phyloP scores from a whole-genome alignment of 805 yeast genomes.

The Metschnikowia orientalis region DNA sequence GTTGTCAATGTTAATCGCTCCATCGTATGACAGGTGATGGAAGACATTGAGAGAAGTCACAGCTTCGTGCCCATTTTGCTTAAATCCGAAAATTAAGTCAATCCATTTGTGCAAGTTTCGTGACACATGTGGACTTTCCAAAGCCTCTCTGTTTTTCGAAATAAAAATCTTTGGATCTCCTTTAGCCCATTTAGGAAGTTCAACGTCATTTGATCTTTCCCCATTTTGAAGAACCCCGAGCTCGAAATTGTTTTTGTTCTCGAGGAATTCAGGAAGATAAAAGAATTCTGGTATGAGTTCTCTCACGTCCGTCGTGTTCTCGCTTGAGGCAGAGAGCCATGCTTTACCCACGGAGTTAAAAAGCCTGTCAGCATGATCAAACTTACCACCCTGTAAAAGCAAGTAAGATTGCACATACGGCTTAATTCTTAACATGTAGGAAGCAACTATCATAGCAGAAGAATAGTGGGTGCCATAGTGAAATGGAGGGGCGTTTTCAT shows the following conservation, averaged over 20 bases:
- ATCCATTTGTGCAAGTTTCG: slow-evolving; percentile 78
- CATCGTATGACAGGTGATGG: slow-evolving; percentile 80
- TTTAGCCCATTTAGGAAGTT: slow-evolving; percentile 80
- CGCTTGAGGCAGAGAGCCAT: slow-evolving; percentile 76
- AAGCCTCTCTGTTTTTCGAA: slow-evolving; percentile 71
- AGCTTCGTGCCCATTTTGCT: slow-evolving; percentile 72
- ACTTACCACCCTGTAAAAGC: slow-evolving; percentile 78
- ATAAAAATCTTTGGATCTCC: slow-evolving; percentile 72
- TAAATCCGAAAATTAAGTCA: slow-evolving; percentile 76
- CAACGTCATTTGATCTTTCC: slow-evolving; percentile 58
- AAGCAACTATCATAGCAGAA: slow-evolving; percentile 88
- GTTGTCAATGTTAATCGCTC: slow-evolving; percentile 72
- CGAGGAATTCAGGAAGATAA: slow-evolving; percentile 73
- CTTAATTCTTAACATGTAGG: slow-evolving; percentile 67
- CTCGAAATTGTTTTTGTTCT: slow-evolving; percentile 59
- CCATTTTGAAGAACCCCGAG: slow-evolving; percentile 68
- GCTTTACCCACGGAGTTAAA: slow-evolving; percentile 72
- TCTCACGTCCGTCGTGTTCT: slow-evolving; percentile 82
- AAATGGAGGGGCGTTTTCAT: slow-evolving; percentile 63
- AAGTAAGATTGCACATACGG: slow-evolving; percentile 81
- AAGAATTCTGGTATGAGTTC: slow-evolving; percentile 86
- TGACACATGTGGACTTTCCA: slow-evolving; percentile 79
- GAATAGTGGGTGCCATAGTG: slow-evolving; percentile 94
- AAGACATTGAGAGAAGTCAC: slow-evolving; percentile 67
- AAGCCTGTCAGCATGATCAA: slow-evolving; percentile 83